Percentiles rank a stretch among this genome's conserved stretches.
These are phyloP conservation scores for Nigrospora oryzae DNA, from an alignment of 2,329 filamentous ascomycete genomes.

Conservation along the genomic window DNA sequence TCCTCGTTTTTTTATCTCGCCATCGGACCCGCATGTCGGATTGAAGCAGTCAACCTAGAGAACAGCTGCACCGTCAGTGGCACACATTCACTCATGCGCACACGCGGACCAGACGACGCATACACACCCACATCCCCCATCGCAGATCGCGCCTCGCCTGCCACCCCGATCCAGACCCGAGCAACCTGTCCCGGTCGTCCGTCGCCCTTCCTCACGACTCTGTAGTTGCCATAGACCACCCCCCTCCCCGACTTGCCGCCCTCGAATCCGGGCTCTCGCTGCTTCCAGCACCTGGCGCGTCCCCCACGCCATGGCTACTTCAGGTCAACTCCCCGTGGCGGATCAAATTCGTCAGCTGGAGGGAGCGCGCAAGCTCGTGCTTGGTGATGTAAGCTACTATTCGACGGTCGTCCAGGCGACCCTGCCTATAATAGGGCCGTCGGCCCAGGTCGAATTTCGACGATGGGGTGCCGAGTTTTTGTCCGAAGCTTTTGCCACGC, in stretches of 20 bases:
- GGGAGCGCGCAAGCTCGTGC: slow-evolving; percentile 80
- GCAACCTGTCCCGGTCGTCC: no score
- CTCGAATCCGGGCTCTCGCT: neutral
- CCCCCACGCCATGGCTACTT: slow-evolving; percentile 39
- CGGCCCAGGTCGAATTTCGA: slow-evolving; percentile 69
- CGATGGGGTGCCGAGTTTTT: slow-evolving; percentile 96
- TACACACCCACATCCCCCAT: no score
- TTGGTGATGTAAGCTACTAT: slow-evolving; percentile 82
- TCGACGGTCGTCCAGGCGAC: slow-evolving; percentile 86
- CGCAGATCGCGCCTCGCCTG: no score
- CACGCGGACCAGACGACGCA: no score
- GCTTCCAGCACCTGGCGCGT: slow-evolving; percentile 2
- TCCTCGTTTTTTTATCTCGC: no score
- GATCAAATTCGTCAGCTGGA: slow-evolving; percentile 84
- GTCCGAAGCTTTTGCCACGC: slow-evolving; percentile 90
- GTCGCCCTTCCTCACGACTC: neutral
- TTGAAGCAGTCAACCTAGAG: no score
- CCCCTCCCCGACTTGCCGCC: neutral
- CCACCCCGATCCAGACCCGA: no score
- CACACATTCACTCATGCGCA: no score
- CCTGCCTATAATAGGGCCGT: slow-evolving; percentile 77
- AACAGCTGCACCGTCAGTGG: no score
- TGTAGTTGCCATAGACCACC: slow-evolving; percentile 1
- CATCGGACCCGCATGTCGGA: no score
- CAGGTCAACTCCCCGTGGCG: slow-evolving; percentile 46